phyloP scores from a whole-genome alignment of 2,329 filamentous ascomycete genomes.

The Drechslera avenae region DNA sequence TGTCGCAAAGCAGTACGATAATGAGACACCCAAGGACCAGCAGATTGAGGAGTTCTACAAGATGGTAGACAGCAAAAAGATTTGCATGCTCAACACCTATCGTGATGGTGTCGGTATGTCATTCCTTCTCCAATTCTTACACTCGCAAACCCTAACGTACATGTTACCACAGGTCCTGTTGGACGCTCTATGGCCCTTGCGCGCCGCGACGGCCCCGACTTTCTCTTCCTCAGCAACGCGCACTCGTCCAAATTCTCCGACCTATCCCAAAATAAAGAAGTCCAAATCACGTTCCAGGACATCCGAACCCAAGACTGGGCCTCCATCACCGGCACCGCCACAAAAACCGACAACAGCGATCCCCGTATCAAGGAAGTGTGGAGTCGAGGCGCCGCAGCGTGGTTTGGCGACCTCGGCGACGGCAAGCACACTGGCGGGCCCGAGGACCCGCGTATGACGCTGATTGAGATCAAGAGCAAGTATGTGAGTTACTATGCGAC shows the following conservation, averaged over 20 bases:
- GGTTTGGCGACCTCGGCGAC: constrained; percentile 59
- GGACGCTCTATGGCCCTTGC: constrained; percentile 57
- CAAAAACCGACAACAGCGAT: constrained; percentile 51
- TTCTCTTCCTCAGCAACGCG: constrained; percentile 57
- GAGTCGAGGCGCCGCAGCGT: constrained; percentile 48
- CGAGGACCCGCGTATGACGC: constrained; percentile 56
- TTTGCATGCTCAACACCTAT: constrained; percentile 52
- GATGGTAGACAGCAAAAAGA: constrained; percentile 54
- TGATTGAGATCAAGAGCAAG: constrained; percentile 48
- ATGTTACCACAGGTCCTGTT: constrained; percentile 43
- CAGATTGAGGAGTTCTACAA: constrained; percentile 57
- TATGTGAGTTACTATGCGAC: constrained; percentile 50
- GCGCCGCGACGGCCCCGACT: constrained; percentile 62
- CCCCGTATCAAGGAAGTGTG: constrained; percentile 57
- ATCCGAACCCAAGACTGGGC: constrained; percentile 55
- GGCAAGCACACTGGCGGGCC: constrained; percentile 54
- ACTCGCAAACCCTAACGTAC: constrained; percentile 6
- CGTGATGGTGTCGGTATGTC: constrained; percentile 47
- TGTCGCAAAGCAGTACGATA: constrained; percentile 57
- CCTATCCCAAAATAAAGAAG: constrained; percentile 50
- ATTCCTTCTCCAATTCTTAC: neutral
- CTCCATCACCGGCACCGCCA: constrained; percentile 52
- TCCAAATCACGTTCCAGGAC: constrained; percentile 56
- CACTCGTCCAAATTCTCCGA: constrained; percentile 56
- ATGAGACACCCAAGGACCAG: constrained; percentile 49